Evolutionary conservation across 2,329 filamentous ascomycete species (phyloP).

Genomic region (Hortaea werneckii): DNA sequence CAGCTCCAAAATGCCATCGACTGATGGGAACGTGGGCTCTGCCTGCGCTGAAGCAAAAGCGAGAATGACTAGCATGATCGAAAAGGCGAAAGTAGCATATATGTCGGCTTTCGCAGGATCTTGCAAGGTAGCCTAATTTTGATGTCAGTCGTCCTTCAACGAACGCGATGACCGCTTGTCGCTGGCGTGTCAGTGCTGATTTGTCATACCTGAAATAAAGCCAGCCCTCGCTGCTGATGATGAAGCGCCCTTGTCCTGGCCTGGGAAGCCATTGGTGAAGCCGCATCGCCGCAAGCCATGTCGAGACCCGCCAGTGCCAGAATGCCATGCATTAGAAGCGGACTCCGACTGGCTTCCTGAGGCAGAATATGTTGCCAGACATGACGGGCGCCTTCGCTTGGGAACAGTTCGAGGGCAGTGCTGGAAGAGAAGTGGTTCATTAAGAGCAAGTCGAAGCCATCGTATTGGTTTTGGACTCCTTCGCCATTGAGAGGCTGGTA

Average conservation of each 20-base stretch:
- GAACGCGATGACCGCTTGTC: too few species aligned
- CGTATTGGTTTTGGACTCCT: slow-evolving; percentile 7
- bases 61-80: slow-evolving; percentile 15
- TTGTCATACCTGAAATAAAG: slow-evolving; percentile 14
- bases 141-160: background rate
- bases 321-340: slow-evolving; percentile 19
- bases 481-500: slow-evolving; percentile 1
- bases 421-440: slow-evolving; percentile 21
- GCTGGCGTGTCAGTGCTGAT: too few species aligned
- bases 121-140: slow-evolving; percentile 5
- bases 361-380: slow-evolving; percentile 17
- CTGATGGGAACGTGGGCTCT: slow-evolving; percentile 9
- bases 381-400: slow-evolving; percentile 8
- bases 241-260: slow-evolving; percentile 18
- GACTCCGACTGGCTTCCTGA: slow-evolving; percentile 8
- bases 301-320: slow-evolving; percentile 19
- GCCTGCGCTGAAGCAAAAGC: slow-evolving; percentile 16
- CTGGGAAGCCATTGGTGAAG: slow-evolving; percentile 3
- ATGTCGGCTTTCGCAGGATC: slow-evolving; percentile 6
- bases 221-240: slow-evolving; percentile 18
- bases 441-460: slow-evolving; percentile 18
- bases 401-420: slow-evolving; percentile 13
- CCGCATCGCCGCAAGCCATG: slow-evolving; percentile 8
- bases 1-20: slow-evolving; percentile 18
- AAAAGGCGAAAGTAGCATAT: slow-evolving; percentile 16